A percentile compares a stretch with the other conserved stretches of the same genome.
These are phyloP conservation scores for Kingdonia uniflora DNA, from an alignment of 164 flowering plant genomes.

Conservation along the genomic window DNA sequence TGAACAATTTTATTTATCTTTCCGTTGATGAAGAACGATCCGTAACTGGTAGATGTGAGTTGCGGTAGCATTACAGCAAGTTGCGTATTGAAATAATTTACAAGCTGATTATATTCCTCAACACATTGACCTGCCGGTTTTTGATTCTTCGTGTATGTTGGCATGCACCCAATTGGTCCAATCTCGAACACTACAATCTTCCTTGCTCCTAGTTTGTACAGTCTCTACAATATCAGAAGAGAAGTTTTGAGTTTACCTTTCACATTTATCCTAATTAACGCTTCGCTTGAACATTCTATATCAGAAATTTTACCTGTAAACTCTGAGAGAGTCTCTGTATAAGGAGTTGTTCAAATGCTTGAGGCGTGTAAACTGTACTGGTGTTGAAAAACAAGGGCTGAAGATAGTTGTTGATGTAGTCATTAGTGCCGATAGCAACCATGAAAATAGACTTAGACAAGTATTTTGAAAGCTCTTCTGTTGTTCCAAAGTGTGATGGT, in stretches of 20 bases:
- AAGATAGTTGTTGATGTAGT: constrained; percentile 1
- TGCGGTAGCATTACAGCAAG: not conserved
- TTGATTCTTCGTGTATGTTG: not conserved
- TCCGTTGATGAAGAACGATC: not conserved
- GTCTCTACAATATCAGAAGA: not conserved
- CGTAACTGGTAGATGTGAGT: not conserved
- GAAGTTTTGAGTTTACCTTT: not conserved
- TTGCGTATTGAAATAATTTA: not conserved
- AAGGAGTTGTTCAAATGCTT: not conserved
- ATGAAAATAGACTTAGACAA: constrained; percentile 3
- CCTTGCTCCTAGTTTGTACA: not conserved
- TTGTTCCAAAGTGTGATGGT: not conserved
- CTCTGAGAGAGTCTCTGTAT: not conserved
- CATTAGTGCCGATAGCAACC: not conserved
- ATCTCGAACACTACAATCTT: not conserved
- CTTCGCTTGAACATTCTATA: not conserved
- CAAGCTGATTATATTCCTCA: not conserved
- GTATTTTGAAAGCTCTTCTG: not conserved
- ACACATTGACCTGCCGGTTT: not conserved
- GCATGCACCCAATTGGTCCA: constrained; percentile 1
- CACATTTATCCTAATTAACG: not conserved
- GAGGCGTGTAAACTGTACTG: not conserved
- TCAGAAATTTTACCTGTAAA: not conserved
- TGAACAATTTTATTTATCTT: not conserved
- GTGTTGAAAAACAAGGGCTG: constrained; percentile 1